Evolutionary conservation across 176 grass and related monocot genomes (phyloP).

Genomic region (Aegilops umbellulata): DNA sequence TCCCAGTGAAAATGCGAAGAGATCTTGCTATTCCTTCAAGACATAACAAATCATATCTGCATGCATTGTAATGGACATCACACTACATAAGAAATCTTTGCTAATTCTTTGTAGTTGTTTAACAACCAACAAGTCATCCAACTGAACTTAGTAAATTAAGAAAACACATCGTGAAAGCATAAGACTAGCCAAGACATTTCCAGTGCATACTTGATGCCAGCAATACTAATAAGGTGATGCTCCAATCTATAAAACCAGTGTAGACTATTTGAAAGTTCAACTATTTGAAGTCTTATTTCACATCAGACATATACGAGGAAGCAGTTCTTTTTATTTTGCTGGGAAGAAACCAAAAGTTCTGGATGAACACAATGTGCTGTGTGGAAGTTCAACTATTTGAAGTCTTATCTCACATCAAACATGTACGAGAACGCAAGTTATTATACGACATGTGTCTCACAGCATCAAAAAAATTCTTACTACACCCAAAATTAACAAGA

Average conservation of each 20-base stretch:
- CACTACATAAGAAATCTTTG: conserved; percentile 13
- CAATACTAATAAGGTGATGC: neutral
- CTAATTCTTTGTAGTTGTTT: neutral
- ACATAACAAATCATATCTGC: conserved; percentile 93
- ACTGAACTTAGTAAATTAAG: neutral
- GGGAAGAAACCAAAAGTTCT: neutral
- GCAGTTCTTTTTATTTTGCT: neutral
- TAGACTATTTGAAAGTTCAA: neutral
- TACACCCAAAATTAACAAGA: neutral
- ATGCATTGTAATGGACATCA: conserved; percentile 7
- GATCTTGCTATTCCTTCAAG: conserved; percentile 87
- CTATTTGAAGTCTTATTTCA: neutral
- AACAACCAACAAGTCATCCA: neutral
- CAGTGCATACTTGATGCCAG: neutral
- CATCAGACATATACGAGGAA: neutral
- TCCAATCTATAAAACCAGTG: neutral
- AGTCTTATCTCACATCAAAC: neutral
- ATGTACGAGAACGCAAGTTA: neutral
- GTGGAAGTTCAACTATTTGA: neutral
- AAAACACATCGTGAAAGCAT: neutral
- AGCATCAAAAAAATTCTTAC: neutral
- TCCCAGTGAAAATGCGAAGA: conserved; percentile 74
- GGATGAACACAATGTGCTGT: neutral
- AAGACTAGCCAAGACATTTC: conserved; percentile 17
- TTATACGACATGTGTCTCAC: neutral